These are phyloP conservation scores for Beauveria australis DNA, from an alignment of 2,329 filamentous ascomycete species.

Conservation along the genomic window DNA sequence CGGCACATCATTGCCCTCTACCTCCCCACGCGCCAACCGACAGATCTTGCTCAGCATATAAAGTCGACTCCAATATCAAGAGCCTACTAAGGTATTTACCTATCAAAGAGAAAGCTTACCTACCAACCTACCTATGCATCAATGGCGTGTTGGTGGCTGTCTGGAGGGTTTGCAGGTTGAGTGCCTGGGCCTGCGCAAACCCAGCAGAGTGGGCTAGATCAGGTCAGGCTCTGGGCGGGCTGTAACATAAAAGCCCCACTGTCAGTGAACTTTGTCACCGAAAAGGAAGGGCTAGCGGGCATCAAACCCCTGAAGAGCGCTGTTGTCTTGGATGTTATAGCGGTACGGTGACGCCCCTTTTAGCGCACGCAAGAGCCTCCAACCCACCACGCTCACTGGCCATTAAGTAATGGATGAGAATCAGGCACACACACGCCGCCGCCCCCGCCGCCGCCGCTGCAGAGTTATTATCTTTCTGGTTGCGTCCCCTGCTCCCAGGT, in stretches of 20 bases:
- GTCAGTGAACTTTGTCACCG: background rate
- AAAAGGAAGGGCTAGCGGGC: too few species aligned
- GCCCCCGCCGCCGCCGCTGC: background rate
- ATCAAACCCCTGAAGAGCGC: background rate
- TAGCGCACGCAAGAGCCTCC: background rate
- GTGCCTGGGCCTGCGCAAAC: background rate
- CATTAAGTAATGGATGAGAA: background rate
- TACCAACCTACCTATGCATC: background rate
- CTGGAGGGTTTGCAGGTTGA: background rate
- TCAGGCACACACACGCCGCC: background rate
- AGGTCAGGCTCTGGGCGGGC: background rate
- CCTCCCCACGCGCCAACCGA: background rate
- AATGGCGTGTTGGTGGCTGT: background rate
- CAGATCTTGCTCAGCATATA: background rate
- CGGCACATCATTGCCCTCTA: background rate
- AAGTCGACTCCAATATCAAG: background rate
- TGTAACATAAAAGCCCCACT: background rate
- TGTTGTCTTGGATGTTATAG: background rate
- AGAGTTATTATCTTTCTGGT: background rate
- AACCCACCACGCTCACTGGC: background rate
- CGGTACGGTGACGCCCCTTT: background rate
- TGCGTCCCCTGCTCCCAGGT: slow-evolving; percentile 9
- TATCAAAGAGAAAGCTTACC: slow-evolving; percentile 3
- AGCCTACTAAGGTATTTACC: background rate
- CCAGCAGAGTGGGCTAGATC: slow-evolving; percentile 1